A percentile compares a stretch with the other conserved stretches of the same genome.
phyloP scores from a whole-genome alignment of 202 grass and related monocot genomes.

The Carex sylvatica region DNA sequence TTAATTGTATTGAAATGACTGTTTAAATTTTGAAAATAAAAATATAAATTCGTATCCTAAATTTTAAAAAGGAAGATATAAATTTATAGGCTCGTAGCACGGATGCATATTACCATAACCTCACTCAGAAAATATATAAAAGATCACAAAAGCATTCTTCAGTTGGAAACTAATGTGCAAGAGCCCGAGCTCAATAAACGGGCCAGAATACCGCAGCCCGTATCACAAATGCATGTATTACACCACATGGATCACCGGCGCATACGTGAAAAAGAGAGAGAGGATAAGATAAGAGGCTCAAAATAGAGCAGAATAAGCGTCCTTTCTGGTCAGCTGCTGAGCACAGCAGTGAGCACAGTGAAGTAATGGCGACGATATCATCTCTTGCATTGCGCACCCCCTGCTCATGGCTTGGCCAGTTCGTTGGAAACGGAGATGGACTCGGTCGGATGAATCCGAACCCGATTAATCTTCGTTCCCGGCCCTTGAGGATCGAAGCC shows the following conservation, averaged over 20 bases:
- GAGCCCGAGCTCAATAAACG: neutral
- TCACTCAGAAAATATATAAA: neutral
- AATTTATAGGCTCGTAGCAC: too few species aligned
- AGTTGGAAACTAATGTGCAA: neutral
- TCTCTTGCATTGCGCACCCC: neutral
- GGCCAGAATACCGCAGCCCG: neutral
- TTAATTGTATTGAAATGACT: too few species aligned
- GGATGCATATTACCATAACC: too few species aligned
- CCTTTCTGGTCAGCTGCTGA: neutral
- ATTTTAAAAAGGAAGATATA: too few species aligned
- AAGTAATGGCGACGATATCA: conserved; percentile 17
- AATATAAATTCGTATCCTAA: too few species aligned
- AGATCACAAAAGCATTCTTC: neutral
- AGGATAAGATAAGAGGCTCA: conserved; percentile 26
- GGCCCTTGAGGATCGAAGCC: conserved; percentile 11
- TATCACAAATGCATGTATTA: neutral
- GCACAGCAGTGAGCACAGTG: neutral
- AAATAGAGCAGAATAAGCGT: neutral
- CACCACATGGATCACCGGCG: neutral
- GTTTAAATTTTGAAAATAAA: too few species aligned
- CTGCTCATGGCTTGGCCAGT: neutral
- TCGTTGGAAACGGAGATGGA: neutral
- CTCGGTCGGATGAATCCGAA: neutral
- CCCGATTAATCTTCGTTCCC: neutral
- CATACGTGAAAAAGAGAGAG: neutral